Conservation (phyloP, 495 filamentous ascomycete species). For the Hamigera avellanea region DNA sequence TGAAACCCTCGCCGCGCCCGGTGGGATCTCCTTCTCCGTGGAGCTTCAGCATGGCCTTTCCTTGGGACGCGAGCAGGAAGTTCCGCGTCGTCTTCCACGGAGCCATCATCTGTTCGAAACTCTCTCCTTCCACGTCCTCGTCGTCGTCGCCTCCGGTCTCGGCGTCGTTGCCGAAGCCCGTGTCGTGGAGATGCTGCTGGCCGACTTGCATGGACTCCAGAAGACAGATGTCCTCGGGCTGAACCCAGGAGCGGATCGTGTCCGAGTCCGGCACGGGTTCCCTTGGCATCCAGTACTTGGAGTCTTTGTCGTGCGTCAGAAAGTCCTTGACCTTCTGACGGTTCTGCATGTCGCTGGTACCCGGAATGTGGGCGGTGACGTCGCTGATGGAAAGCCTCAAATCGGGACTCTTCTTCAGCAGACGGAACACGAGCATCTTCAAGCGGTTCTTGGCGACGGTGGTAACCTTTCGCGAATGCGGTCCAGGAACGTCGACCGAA, state of each 20-base stretch:
- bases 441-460: conserved; percentile 89
- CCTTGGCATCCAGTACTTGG: conserved; percentile 73
- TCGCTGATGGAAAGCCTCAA: conserved; percentile 59
- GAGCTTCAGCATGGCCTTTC: conserved; percentile 93
- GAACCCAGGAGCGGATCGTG: conserved; percentile 72
- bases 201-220: conserved; percentile 97
- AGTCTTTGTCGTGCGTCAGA: conserved; percentile 72
- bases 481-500: conserved; percentile 80
- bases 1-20: conserved; percentile 84
- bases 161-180: conserved; percentile 61
- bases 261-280: conserved; percentile 67
- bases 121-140: conserved; percentile 52
- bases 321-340: conserved; percentile 96
- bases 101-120: conserved; percentile 78
- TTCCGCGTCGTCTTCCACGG: conserved; percentile 94
- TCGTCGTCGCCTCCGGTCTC: conserved; percentile 63
- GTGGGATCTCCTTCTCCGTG: conserved; percentile 95
- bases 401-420: conserved; percentile 63
- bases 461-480: conserved; percentile 87
- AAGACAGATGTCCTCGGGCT: conserved; percentile 88
- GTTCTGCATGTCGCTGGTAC: conserved; percentile 87
- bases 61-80: conserved; percentile 83
- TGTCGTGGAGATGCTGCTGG: conserved; percentile 68
- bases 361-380: conserved; percentile 79
- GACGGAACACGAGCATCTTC: conserved; percentile 85